Evolutionary conservation across 139 green algal species (phyloP).

Genomic region (Chlorella sp.): DNA sequence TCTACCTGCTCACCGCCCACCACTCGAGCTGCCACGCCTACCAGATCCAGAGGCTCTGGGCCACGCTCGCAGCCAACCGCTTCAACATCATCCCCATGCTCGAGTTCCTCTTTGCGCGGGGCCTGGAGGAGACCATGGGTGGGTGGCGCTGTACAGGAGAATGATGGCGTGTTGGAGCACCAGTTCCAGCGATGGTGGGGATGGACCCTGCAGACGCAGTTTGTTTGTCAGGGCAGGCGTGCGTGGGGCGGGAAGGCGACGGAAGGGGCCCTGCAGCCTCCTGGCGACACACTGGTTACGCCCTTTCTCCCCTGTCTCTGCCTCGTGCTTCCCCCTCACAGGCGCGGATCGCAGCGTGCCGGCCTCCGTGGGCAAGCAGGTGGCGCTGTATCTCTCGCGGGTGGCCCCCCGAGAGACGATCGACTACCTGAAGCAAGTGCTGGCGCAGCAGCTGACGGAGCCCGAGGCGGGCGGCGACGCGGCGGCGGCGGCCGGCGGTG

Average conservation of each 20-base stretch:
- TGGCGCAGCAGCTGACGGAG: slow-evolving; percentile 44
- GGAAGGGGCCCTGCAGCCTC: too few relatives aligned
- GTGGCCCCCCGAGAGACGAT: slow-evolving; percentile 79
- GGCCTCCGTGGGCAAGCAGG: too few relatives aligned
- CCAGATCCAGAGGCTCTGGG: slow-evolving; percentile 81
- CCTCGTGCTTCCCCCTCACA: too few relatives aligned
- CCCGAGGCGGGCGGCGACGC: background rate
- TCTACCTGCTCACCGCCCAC: slow-evolving; percentile 28
- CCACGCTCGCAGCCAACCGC: slow-evolving; percentile 70
- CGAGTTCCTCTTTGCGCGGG: slow-evolving; percentile 80
- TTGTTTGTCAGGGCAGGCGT: too few relatives aligned
- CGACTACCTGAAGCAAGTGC: slow-evolving; percentile 83
- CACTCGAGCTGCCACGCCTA: background rate
- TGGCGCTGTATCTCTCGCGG: slow-evolving; percentile 84
- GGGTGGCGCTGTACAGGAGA: background rate
- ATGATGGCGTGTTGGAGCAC: slow-evolving; percentile 14
- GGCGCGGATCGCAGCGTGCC: too few relatives aligned
- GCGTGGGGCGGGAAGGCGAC: too few relatives aligned
- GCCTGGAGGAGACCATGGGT: slow-evolving; percentile 44
- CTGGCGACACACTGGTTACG: too few relatives aligned
- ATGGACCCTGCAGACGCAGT: too few relatives aligned
- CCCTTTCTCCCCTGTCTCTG: too few relatives aligned
- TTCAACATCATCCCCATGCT: slow-evolving; percentile 87
- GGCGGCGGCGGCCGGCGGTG: background rate
- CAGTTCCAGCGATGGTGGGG: too few relatives aligned